phyloP scores from a whole-genome alignment of 257 asterid species.

The Scutellaria minor region DNA sequence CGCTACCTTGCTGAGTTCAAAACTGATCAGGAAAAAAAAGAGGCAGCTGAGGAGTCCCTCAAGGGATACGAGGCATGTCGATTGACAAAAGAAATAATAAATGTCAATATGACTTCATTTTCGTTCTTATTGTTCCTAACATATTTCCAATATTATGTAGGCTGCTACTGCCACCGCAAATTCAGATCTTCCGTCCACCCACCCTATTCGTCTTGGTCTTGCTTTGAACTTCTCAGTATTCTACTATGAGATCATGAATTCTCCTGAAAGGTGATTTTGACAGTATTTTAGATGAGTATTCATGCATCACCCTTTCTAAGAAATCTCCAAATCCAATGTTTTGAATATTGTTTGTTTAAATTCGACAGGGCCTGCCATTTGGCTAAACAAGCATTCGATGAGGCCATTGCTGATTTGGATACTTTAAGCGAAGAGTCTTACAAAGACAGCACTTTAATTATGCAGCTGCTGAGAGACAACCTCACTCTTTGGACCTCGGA shows the following conservation, averaged over 20 bases:
- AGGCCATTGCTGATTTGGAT: conserved; percentile 79
- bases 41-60: conserved; percentile 78
- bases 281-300: neutral
- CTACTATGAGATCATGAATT: conserved; percentile 87
- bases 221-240: conserved; percentile 92
- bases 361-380: conserved; percentile 74
- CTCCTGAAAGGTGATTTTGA: conserved; percentile 70
- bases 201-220: conserved; percentile 89
- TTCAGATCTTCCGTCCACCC: conserved; percentile 80
- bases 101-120: conserved; percentile 18
- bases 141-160: conserved; percentile 42
- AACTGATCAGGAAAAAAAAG: conserved; percentile 74
- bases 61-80: conserved; percentile 84
- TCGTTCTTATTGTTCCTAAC: conserved; percentile 23
- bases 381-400: conserved; percentile 90
- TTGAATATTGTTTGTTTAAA: neutral
- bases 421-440: conserved; percentile 76
- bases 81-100: conserved; percentile 12
- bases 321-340: conserved; percentile 7
- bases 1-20: conserved; percentile 94
- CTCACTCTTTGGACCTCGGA: conserved; percentile 90
- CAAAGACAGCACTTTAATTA: conserved; percentile 81
- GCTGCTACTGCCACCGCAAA: conserved; percentile 70
- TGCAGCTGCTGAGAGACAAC: conserved; percentile 86
- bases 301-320: conserved; percentile 6